Conservation (phyloP, 1,284 basidiomycete genomes). For the Tylopilus sp. region DNA sequence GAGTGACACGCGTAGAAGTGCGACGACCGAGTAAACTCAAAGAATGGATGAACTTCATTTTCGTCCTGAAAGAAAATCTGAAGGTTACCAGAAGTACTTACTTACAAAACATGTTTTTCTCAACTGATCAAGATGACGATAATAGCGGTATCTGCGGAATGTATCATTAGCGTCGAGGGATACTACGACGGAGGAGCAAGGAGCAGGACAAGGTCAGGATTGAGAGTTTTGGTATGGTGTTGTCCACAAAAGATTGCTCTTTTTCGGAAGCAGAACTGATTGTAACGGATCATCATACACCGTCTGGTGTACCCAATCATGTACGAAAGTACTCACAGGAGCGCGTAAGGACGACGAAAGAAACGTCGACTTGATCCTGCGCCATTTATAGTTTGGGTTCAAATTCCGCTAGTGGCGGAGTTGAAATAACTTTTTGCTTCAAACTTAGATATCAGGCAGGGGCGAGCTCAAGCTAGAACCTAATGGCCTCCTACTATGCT, state of each 20-base stretch:
- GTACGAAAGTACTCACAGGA: slow-evolving; percentile 11
- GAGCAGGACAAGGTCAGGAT: slow-evolving; percentile 39
- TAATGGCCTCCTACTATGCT: too few species aligned
- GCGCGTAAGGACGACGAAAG: background rate
- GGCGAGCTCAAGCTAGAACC: too few species aligned
- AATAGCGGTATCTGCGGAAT: background rate
- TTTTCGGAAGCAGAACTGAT: slow-evolving; percentile 84
- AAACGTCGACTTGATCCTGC: background rate
- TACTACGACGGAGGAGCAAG: background rate
- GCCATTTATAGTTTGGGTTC: slow-evolving; percentile 3
- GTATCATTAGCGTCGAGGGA: background rate
- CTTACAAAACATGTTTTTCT: background rate
- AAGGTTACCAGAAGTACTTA: slow-evolving; percentile 17
- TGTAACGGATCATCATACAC: slow-evolving; percentile 45
- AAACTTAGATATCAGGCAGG: too few species aligned
- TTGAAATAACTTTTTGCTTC: slow-evolving; percentile 4
- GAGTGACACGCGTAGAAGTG: slow-evolving; percentile 37
- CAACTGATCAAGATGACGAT: background rate
- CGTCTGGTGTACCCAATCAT: background rate
- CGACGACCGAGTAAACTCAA: slow-evolving; percentile 51
- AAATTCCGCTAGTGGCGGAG: slow-evolving; percentile 16
- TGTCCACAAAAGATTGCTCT: slow-evolving; percentile 71
- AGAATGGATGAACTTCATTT: slow-evolving; percentile 82
- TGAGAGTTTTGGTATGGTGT: slow-evolving; percentile 54
- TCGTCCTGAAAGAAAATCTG: slow-evolving; percentile 40